Base-by-base conservation (phyloP, 177 flowering plant genomes). In the Tripterygium wilfordii region DNA sequence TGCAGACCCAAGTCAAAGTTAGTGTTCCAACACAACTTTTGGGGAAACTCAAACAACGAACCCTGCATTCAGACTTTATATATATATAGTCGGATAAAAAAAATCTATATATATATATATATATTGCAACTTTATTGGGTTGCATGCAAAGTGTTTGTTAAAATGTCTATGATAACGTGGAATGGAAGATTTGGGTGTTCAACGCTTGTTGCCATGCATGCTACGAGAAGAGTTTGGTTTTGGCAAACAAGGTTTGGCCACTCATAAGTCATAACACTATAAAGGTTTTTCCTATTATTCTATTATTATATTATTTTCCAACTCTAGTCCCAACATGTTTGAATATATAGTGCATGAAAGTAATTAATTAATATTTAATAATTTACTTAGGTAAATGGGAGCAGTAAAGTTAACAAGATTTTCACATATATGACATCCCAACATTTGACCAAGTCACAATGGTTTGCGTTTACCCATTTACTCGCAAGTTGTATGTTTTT, bases 191-290 rank as follows among this genome's bases (percentile, higher is more conserved):
- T 49, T 27, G 42, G 54, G 51, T 68, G 66, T 49, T 56, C 33
- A 48, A 56, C 36, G 60, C 63, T 30, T 70, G 64, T 61, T 61
- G 68, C 71, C 88, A 76, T 81, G 75, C 78, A 74, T 64, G 76
- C 75, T 58, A 67, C 53, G 24, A 42, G 67, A 69, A 40, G 47
- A 16, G 49, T 38, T 40, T 41, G 31, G 56, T 40, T 57, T 47
- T 59, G 64, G 55, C 61, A 51, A 35, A 36, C 36, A 43, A 67
- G 62, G 3, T 36, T 51, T 46, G 49, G 44, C 48, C 46, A 28
- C 68, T 39, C 59, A 62, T 28, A 28, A n/a, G n/a, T n/a, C n/a
- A n/a, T n/a, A n/a, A n/a, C n/a, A n/a, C n/a, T 28, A 28, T 28
- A 33, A 33, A 51, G 67, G 65, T 51, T n/a, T n/a, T n/a, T n/a